A percentile compares a stretch with the other conserved stretches of the same genome.
Conservation (phyloP, 345 rosid species). For the Psidium friedrichsthalianum region DNA sequence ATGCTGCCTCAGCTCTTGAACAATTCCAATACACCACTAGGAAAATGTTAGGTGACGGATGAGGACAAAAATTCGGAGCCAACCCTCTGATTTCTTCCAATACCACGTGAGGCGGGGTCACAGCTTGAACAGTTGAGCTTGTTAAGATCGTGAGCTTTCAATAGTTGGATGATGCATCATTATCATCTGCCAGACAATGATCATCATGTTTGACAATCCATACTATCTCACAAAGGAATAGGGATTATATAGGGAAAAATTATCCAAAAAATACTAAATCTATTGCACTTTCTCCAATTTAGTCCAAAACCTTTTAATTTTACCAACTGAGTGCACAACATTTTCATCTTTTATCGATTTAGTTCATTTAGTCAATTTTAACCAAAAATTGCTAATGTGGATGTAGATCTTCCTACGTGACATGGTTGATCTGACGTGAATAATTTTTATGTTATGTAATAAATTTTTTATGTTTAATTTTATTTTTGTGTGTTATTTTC, state of each 20-base stretch:
- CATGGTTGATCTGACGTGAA: neutral
- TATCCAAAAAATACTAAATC: neutral
- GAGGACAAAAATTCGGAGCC: neutral
- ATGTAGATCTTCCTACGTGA: rapidly evolving
- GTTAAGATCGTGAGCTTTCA: neutral
- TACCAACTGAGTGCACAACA: rapidly evolving
- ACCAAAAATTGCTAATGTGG: neutral
- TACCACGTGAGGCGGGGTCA: neutral
- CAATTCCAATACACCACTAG: neutral
- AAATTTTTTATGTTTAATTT: neutral
- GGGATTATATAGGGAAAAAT: neutral
- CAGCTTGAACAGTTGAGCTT: neutral
- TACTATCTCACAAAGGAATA: too few species aligned
- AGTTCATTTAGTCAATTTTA: neutral
- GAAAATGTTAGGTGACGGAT: neutral
- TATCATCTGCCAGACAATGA: neutral
- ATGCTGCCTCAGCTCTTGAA: neutral
- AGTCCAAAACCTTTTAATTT: neutral
- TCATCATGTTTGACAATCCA: neutral
- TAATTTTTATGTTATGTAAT: neutral
- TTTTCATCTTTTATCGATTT: neutral
- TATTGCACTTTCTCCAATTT: neutral
- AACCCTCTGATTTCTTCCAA: neutral
- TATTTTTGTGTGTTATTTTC: neutral
- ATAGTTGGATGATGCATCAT: neutral